Base-by-base conservation (phyloP, 2,329 filamentous ascomycete genomes). In the Neonectria ditissima region DNA sequence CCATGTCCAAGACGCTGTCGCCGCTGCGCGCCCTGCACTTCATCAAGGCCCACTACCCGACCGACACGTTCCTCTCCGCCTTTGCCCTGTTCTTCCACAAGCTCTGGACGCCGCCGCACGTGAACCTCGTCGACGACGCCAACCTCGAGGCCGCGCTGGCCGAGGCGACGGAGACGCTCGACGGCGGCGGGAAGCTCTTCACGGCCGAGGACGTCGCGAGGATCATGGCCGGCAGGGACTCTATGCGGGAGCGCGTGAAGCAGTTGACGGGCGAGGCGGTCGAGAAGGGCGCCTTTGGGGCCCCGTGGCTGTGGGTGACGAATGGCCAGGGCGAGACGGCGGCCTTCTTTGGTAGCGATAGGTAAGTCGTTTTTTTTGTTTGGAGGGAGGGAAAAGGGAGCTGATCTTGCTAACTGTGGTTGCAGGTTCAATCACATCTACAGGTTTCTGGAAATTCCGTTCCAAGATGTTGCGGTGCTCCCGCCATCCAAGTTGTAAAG, bases 301-400 rank as follows among this genome's bases (percentile, higher is more conserved):
- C 88, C 53, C 92, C 92, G 1, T 95, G 92, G 92, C 82, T 92
- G 64, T 89, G 88, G 85, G 91, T 89, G 3, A 83, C 81, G 18
- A 87, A 91, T 69, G 75, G 73, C 2, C 76, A 84, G 65, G 90
- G 89, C 0, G 76, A 83, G 59, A 83, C 83, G 52, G 89, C 92
- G 79, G 87, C 89, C 0, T 93, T 94, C 75, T 94, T 94, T 77
- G 92, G 92, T 3, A 93, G 91, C 78, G 92, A 94, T 78, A 81
- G 88, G 86, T 80, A 59, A 66, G 73, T 71, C 45, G 53, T 22
- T 6, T 11, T 7, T 7, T 9, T 39, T 16, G n/a, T n/a, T 18
- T 4, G 7, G 6, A 4, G 8, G 5, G 4, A 11, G 20, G n/a
- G 10, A 16, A 18, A n/a, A 6, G 16, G 10, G 20, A 18, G 8